Evolutionary conservation across 163 green algal species (phyloP).

Genomic region (Coccomyxa subellipsoidea): DNA sequence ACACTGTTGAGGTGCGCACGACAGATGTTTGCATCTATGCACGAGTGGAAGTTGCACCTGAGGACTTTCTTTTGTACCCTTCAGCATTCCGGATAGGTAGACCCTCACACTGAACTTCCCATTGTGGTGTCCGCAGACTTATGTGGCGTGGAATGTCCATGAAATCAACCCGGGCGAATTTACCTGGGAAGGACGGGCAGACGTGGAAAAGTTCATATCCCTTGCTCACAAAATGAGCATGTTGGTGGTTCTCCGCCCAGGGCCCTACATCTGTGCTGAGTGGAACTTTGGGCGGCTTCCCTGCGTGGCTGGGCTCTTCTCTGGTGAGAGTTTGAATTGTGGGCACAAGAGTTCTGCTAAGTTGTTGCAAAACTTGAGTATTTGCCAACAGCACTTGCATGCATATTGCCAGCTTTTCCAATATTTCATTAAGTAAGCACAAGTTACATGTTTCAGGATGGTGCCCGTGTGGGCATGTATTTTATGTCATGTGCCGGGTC

Average conservation of each 20-base stretch:
- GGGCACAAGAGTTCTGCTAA: no score
- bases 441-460: neutral
- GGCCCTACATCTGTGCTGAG: conserved; percentile 75
- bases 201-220: conserved; percentile 49
- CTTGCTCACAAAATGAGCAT: conserved; percentile 42
- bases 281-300: conserved; percentile 67
- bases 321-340: no score
- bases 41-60: no score
- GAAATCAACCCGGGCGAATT: conserved; percentile 47
- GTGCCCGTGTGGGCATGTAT: neutral
- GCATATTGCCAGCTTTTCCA: no score
- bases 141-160: conserved; percentile 65
- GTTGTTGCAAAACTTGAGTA: no score
- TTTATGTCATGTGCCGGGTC: neutral
- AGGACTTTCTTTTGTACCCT: no score
- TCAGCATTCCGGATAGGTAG: no score
- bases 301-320: conserved; percentile 53
- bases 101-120: no score
- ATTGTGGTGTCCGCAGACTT: no score
- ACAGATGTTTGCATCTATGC: no score
- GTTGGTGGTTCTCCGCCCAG: conserved; percentile 50
- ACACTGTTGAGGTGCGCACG: conserved; percentile 46
- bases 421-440: no score
- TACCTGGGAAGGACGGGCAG: conserved; percentile 35
- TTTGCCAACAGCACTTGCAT: no score